These are phyloP conservation scores for Allium cepa DNA, from an alignment of 106 monocot genomes.

Conservation along the genomic window DNA sequence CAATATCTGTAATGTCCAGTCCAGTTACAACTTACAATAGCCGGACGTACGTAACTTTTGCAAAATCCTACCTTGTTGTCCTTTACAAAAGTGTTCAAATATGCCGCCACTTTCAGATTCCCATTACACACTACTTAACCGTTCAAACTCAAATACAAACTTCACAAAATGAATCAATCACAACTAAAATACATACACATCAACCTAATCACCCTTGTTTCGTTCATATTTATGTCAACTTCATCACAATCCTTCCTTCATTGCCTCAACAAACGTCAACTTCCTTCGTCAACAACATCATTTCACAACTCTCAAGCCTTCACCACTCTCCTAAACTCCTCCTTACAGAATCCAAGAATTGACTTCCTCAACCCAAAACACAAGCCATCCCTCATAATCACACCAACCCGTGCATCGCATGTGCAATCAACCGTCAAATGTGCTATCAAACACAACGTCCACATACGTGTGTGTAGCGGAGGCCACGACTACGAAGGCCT, in stretches of 20 bases:
- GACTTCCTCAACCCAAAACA: background rate
- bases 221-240: background rate
- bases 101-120: too few relatives aligned
- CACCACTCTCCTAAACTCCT: constrained; percentile 11
- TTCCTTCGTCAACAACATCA: constrained; percentile 3
- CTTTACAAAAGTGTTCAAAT: too few relatives aligned
- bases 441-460: background rate
- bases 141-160: background rate
- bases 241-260: constrained; percentile 6
- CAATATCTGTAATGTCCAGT: too few relatives aligned
- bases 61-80: too few relatives aligned
- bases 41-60: too few relatives aligned
- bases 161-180: background rate
- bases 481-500: constrained; percentile 10
- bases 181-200: background rate
- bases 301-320: constrained; percentile 4
- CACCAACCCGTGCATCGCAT: constrained; percentile 10
- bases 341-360: constrained; percentile 29
- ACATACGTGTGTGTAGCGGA: background rate
- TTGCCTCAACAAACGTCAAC: constrained; percentile 13
- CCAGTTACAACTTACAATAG: too few relatives aligned
- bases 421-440: background rate
- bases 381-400: constrained; percentile 29
- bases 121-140: too few relatives aligned
- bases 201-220: background rate